Conservation (phyloP, 805 yeast species). For the Candida maris region DNA sequence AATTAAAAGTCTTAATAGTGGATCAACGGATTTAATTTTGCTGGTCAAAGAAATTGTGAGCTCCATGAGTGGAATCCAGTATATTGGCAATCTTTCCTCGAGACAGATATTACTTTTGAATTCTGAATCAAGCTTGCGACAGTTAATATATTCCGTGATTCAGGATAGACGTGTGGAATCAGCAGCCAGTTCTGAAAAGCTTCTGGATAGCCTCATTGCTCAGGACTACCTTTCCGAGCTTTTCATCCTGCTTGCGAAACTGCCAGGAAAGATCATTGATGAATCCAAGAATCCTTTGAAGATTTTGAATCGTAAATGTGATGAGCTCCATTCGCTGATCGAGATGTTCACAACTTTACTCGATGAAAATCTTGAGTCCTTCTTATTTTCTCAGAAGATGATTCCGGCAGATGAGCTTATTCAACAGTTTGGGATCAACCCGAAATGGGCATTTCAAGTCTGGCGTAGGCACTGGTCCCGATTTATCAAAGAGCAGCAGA, state of each 20-base stretch:
- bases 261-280: slow-evolving; percentile 38
- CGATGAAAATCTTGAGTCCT: slow-evolving; percentile 43
- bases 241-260: slow-evolving; percentile 57
- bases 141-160: slow-evolving; percentile 53
- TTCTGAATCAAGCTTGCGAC: slow-evolving; percentile 56
- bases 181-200: slow-evolving; percentile 42
- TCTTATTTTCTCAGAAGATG: slow-evolving; percentile 34
- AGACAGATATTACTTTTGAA: slow-evolving; percentile 64
- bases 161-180: slow-evolving; percentile 54
- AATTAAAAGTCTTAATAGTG: slow-evolving; percentile 57
- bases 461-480: slow-evolving; percentile 56
- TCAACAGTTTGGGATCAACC: slow-evolving; percentile 41
- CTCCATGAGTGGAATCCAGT: slow-evolving; percentile 77
- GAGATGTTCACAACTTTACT: slow-evolving; percentile 62
- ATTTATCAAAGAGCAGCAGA: slow-evolving; percentile 21
- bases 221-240: slow-evolving; percentile 54
- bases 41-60: slow-evolving; percentile 64
- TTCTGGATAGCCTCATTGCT: slow-evolving; percentile 44
- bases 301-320: slow-evolving; percentile 65
- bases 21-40: slow-evolving; percentile 56
- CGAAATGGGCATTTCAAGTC: slow-evolving; percentile 69
- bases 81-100: slow-evolving; percentile 61
- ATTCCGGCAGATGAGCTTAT: slow-evolving; percentile 40
- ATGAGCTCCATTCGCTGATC: slow-evolving; percentile 65
- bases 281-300: slow-evolving; percentile 50